Conservation (phyloP, 2,329 filamentous ascomycete genomes). For the Amauroascus verrucosus region DNA sequence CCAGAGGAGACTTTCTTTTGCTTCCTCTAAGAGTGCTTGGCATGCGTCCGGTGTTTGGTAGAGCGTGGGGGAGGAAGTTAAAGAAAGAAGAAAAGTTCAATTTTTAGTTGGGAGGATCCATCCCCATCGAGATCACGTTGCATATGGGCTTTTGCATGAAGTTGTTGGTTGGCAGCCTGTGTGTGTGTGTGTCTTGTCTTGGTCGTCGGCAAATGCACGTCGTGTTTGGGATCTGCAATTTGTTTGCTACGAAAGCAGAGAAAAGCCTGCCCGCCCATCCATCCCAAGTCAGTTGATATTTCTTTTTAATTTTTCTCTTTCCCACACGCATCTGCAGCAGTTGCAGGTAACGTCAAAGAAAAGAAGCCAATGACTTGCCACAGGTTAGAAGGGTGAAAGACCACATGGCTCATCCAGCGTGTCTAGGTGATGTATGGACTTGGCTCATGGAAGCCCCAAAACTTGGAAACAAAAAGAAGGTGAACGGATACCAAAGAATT, state of each 20-base stretch:
- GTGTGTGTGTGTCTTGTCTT: too few species aligned
- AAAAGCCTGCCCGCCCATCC: too few species aligned
- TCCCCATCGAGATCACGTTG: not conserved
- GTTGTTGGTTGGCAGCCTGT: not conserved
- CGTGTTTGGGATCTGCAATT: constrained; percentile 1
- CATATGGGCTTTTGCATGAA: not conserved
- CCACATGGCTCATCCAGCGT: constrained; percentile 6
- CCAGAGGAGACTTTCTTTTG: too few species aligned
- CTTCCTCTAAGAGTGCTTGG: constrained; percentile 1
- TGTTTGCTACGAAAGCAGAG: not conserved
- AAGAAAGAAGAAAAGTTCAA: too few species aligned
- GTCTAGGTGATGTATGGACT: not conserved
- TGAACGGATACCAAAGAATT: not conserved
- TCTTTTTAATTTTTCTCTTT: not conserved
- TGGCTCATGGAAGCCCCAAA: not conserved
- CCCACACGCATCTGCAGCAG: too few species aligned
- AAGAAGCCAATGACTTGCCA: not conserved
- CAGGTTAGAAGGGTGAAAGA: not conserved
- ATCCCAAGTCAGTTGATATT: too few species aligned
- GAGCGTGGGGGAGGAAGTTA: not conserved
- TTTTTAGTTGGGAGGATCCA: too few species aligned
- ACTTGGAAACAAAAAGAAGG: too few species aligned
- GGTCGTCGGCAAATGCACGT: not conserved
- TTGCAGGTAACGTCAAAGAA: too few species aligned
- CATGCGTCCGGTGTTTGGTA: not conserved